Base-by-base conservation (phyloP, 306 rosid genomes). In the Ochetophila trinervis region DNA sequence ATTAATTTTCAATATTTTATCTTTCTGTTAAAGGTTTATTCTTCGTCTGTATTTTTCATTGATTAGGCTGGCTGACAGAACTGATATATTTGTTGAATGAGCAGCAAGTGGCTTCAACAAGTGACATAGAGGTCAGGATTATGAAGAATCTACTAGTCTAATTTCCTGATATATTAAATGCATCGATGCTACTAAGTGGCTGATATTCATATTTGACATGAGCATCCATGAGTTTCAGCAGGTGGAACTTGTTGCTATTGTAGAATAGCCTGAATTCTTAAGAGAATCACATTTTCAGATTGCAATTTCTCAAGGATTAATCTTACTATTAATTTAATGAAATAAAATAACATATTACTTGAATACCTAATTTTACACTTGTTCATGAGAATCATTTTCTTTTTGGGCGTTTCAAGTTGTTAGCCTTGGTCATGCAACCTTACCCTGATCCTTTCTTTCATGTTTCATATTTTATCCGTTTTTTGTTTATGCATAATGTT, bases 1-100 rank as follows among this genome's bases (percentile, higher is more conserved):
- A 67, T 45, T 40, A 67, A 74, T 44, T 40, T 66, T 59, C 74
- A 75, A 44, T 78, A 62, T 64, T 59, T 74, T 74, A 16, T 65
- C 63, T 67, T 73, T 76, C 65, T 52, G 59, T 80, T 80, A 59
- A 78, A 82, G 86, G 78, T 82, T 80, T 81, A 68, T 84, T 76
- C 69, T 78, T 79, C 80, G 63, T 88, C 74, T 78, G 68, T 74
- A 85, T 75, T 80, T 84, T 84, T 84, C 81, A 82, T 84, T 84
- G 88, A 82, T 87, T 85, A 84, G 96, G 85, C 91, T 89, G 84
- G 97, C 85, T 93, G 89, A 85, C 97, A 87, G 88, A 88, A 78
- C 80, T 93, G 81, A 82, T 85, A 65, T 87, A 63, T 87, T 86
- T 87, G 95, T 89, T 85, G 84, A 88, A 82, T 85, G 82, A 74